Base-by-base conservation (phyloP, 345 rosid genomes). In the Acer negundo region DNA sequence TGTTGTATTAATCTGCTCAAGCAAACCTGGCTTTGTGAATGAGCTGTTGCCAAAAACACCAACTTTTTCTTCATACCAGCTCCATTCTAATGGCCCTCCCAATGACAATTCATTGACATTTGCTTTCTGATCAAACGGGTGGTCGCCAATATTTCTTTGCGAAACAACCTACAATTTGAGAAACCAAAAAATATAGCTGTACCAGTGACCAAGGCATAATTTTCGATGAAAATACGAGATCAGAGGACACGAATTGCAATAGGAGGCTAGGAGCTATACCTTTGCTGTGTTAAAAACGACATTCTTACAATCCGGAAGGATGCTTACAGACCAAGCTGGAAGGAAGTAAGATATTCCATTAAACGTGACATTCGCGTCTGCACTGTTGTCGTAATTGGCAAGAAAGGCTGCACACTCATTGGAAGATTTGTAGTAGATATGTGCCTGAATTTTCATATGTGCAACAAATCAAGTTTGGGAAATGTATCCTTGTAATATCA, bases 321-420 rank as follows among this genome's bases (percentile, higher is more conserved):
- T 88, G 89, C 94, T 90, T 17, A 90, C 92, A 22, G 94, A 90
- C 94, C 94, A 90, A 74, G 94, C 88, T 6, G 94, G 89, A 75
- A 90, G 92, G 74, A 78, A 87, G 81, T 87, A 87, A 6, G 64
- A 44, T 1, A 83, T 79, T 74, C 92, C 89, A 6, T 87, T 85
- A 75, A 88, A 90, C 9, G 81, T 78, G 70, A 85, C 89, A 10
- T 72, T 80, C 19, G 88, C 92, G 72, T 90, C 89, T 69, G 73
- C 68, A 31, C 44, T 68, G 68, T 76, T 78, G 76, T 83, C 89
- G 66, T 73, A 87, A 78, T 90, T 90, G 23, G 94, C 90, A 19
- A 90, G 87, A 80, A 90, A 88, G 11, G 94, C 92, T 49, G 88
- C 94, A 71, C 89, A 90, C 3, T 84, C 83, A 7, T 79, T 82